Evolutionary conservation across 768 basidiomycete genomes (phyloP).

Genomic region (Tephrocybe sp.): DNA sequence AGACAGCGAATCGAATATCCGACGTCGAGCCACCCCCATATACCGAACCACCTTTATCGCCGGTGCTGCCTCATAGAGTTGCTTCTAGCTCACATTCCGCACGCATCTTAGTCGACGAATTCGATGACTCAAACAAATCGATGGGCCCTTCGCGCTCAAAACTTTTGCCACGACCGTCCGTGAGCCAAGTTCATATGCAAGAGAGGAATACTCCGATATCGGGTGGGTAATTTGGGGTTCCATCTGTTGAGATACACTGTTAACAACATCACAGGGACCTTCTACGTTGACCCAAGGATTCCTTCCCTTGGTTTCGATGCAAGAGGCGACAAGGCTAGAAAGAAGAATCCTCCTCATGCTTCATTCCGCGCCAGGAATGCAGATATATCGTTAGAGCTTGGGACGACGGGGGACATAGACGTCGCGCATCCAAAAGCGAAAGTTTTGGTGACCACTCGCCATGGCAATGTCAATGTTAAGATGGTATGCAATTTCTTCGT

Average conservation of each 20-base stretch:
- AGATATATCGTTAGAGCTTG: constrained; percentile 35
- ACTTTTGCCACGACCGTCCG: constrained; percentile 1
- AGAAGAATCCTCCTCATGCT: constrained; percentile 32
- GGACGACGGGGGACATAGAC: constrained; percentile 34
- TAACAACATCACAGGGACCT: constrained; percentile 33
- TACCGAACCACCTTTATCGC: neutral
- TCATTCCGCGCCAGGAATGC: constrained; percentile 44
- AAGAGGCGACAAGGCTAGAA: constrained; percentile 25
- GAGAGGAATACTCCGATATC: constrained; percentile 7
- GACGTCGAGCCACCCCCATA: constrained; percentile 14
- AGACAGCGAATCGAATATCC: neutral
- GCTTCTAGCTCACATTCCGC: too few species aligned
- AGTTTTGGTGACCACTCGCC: constrained; percentile 34
- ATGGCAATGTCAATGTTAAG: constrained; percentile 39
- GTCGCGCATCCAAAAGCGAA: constrained; percentile 29
- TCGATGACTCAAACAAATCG: neutral
- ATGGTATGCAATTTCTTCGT: constrained; percentile 31
- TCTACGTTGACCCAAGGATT: constrained; percentile 37
- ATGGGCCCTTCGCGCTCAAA: neutral
- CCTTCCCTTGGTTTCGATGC: constrained; percentile 24
- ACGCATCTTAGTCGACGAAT: too few species aligned
- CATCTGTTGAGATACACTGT: neutral
- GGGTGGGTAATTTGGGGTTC: neutral
- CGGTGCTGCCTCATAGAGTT: neutral
- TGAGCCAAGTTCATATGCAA: constrained; percentile 15